Conservation (phyloP, 768 basidiomycete species). For the Lentinula guzmanii region DNA sequence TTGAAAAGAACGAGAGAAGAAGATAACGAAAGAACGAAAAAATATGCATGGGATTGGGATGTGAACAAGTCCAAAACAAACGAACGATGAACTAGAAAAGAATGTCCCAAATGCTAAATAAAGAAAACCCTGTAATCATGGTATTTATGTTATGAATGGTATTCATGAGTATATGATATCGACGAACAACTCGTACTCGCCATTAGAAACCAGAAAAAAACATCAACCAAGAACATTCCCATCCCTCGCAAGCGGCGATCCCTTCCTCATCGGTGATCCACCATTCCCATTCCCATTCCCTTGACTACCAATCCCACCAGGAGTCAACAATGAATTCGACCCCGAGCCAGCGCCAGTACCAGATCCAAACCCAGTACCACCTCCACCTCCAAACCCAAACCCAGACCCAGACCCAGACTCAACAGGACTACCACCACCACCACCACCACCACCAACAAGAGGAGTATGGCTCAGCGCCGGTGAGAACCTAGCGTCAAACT, state of each 20-base stretch:
- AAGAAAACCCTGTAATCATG: no score
- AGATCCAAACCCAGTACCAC: not conserved
- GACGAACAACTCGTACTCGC: no score
- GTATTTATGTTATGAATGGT: no score
- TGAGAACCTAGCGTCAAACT: slow-evolving; percentile 54
- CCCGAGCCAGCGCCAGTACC: not conserved
- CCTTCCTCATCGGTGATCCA: slow-evolving; percentile 46
- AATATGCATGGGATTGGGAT: no score
- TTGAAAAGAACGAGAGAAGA: no score
- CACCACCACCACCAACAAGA: not conserved
- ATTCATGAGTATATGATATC: no score
- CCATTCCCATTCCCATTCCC: no score
- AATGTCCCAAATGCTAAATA: no score
- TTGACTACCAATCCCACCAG: slow-evolving; percentile 20
- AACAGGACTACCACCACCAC: not conserved
- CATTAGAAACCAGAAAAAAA: no score
- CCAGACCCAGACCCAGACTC: slow-evolving; percentile 2
- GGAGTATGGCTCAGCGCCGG: slow-evolving; percentile 6
- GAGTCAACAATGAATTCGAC: slow-evolving; percentile 24
- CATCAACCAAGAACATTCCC: not conserved
- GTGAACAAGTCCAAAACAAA: no score
- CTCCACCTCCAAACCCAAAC: slow-evolving; percentile 12
- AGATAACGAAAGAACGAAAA: no score
- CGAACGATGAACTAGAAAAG: no score
- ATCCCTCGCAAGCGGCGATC: slow-evolving; percentile 43